Evolutionary conservation across 2,329 filamentous ascomycete genomes (phyloP).

Genomic region (Epichloe baconii): DNA sequence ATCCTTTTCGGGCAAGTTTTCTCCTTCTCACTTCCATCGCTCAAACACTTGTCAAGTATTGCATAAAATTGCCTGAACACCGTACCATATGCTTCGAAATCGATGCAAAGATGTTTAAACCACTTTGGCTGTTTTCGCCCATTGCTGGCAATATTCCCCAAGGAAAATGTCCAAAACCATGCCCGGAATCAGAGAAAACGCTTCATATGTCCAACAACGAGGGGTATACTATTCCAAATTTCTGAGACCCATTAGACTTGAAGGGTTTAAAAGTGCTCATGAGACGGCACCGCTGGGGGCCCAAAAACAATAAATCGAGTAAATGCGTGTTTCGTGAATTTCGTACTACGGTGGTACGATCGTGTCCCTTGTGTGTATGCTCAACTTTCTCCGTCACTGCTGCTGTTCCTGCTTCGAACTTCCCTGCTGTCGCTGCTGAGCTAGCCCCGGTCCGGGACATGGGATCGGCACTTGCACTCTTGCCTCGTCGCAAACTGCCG

Average conservation of each 20-base stretch:
- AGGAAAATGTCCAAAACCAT: not conserved
- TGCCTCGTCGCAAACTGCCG: slow-evolving; percentile 19
- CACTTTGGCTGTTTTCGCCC: not conserved
- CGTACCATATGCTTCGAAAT: not conserved
- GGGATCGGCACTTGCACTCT: slow-evolving; percentile 18
- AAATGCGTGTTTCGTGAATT: not conserved
- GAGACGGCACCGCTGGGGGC: not conserved
- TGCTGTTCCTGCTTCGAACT: slow-evolving; percentile 25
- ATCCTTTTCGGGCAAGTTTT: no score
- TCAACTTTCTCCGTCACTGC: slow-evolving; percentile 9
- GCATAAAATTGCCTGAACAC: not conserved
- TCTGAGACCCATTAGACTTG: not conserved
- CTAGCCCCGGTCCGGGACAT: slow-evolving; percentile 18
- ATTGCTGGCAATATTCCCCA: not conserved
- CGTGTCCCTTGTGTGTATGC: not conserved
- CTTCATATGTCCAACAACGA: not conserved
- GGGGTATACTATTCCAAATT: not conserved
- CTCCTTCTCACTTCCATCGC: not conserved
- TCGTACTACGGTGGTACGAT: not conserved
- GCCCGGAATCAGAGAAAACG: not conserved
- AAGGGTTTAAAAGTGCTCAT: not conserved
- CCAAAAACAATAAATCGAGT: not conserved
- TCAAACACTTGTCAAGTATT: not conserved
- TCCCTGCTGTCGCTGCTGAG: slow-evolving; percentile 28
- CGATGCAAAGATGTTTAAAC: not conserved